Conservation (phyloP, 179 eudicot species). For the Spergularia azorica region DNA sequence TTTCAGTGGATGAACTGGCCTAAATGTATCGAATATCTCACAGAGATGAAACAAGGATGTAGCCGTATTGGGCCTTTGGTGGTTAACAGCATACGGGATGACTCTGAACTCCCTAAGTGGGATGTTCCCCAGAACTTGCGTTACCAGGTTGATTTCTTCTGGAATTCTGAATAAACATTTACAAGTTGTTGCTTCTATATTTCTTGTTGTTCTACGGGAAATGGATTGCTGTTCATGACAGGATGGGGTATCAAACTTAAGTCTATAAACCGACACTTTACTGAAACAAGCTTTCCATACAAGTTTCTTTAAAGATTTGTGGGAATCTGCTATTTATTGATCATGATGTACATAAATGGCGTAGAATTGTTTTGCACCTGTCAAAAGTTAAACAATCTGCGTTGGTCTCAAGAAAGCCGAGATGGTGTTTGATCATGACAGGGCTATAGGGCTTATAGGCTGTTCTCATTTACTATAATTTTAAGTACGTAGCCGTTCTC, state of each 20-base stretch:
- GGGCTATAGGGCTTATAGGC: not conserved
- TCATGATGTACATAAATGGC: not conserved
- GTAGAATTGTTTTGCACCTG: not conserved
- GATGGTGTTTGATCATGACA: not conserved
- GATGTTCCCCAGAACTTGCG: constrained; percentile 50
- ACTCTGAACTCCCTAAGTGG: constrained; percentile 41
- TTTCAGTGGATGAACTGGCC: constrained; percentile 65
- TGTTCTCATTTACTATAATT: not conserved
- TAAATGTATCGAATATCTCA: constrained; percentile 49
- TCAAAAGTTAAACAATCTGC: not conserved
- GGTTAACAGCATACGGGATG: constrained; percentile 60
- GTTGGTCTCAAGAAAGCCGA: not conserved
- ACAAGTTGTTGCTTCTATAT: not conserved
- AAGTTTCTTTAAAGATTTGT: not conserved
- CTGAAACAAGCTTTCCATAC: not conserved
- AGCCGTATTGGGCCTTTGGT: constrained; percentile 80
- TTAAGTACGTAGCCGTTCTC: not conserved
- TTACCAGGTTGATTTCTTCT: constrained; percentile 55
- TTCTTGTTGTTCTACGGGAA: not conserved
- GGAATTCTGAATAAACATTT: not conserved
- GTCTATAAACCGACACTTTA: not conserved
- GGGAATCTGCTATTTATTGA: not conserved
- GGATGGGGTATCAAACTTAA: not conserved
- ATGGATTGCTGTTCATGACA: not conserved
- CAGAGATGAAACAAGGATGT: constrained; percentile 53